These are phyloP conservation scores for Podospora pseudopauciseta DNA, from an alignment of 495 filamentous ascomycete genomes.

Conservation along the genomic window DNA sequence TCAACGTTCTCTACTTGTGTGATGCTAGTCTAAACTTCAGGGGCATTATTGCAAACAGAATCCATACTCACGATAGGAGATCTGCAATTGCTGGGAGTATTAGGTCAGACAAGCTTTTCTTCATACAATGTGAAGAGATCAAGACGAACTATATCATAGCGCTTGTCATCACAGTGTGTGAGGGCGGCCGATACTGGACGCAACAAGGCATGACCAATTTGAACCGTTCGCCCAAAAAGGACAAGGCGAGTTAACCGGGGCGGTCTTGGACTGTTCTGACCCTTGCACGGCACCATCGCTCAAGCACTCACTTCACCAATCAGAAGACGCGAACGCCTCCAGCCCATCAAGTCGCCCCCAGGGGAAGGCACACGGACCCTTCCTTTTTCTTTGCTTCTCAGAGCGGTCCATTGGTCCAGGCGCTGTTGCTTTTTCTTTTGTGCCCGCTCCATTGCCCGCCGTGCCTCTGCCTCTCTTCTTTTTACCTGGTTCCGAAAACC, in stretches of 20 bases:
- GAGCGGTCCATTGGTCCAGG: slow-evolving; percentile 10
- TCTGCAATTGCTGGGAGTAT: background rate
- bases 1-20: background rate
- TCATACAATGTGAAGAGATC: background rate
- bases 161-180: slow-evolving; percentile 13
- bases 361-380: slow-evolving; percentile 30
- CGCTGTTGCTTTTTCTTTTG: slow-evolving; percentile 19
- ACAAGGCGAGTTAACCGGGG: slow-evolving; percentile 14
- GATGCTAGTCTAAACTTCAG: background rate
- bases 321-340: slow-evolving; percentile 15
- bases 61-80: background rate
- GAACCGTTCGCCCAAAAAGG: slow-evolving; percentile 15
- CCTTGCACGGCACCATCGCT: slow-evolving; percentile 10
- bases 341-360: slow-evolving; percentile 16
- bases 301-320: slow-evolving; percentile 25
- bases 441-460: background rate
- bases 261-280: slow-evolving; percentile 12
- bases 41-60: background rate
- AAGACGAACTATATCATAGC: background rate
- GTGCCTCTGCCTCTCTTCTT: slow-evolving; percentile 4
- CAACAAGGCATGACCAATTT: slow-evolving; percentile 7
- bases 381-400: slow-evolving; percentile 3
- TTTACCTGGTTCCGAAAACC: background rate
- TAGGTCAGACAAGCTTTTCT: background rate
- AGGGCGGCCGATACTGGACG: slow-evolving; percentile 8